Percentiles rank a stretch among this genome's conserved stretches.
phyloP scores from a whole-genome alignment of 2,329 filamentous ascomycete species.

The Exophiala dermatitidis region DNA sequence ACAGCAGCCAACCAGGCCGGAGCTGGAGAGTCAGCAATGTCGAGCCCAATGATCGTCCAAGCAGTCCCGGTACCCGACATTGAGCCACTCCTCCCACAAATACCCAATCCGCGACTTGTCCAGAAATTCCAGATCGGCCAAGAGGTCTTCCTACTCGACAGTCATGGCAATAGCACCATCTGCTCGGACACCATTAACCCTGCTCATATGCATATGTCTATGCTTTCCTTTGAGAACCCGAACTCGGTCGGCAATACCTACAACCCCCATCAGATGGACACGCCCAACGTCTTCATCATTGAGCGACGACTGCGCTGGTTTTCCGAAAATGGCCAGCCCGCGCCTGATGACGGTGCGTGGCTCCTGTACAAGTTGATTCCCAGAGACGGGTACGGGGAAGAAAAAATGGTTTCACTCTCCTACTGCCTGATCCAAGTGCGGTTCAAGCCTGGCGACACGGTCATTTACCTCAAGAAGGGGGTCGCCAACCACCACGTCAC shows the following conservation, averaged over 20 bases:
- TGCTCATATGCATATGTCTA: background rate
- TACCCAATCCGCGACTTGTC: background rate
- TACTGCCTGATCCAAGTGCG: background rate
- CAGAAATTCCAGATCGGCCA: background rate
- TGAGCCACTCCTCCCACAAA: background rate
- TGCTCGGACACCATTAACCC: background rate
- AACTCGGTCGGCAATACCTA: background rate
- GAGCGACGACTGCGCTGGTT: background rate
- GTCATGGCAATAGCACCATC: slow-evolving; percentile 1
- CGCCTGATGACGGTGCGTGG: background rate
- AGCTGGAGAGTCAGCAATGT: no score
- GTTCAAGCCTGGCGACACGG: background rate
- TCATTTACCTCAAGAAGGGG: background rate
- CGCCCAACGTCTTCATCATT: slow-evolving; percentile 1
- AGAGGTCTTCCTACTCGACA: slow-evolving; percentile 5
- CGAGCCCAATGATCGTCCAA: no score
- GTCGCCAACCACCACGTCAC: no score
- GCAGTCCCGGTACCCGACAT: background rate
- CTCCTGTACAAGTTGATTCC: slow-evolving; percentile 1
- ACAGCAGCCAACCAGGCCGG: no score
- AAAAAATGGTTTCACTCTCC: background rate
- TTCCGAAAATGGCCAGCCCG: background rate
- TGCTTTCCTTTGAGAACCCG: background rate
- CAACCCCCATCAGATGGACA: background rate
- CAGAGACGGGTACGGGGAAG: background rate